Base-by-base conservation (phyloP, 2,329 filamentous ascomycete species). In the Trichoderma sp. region DNA sequence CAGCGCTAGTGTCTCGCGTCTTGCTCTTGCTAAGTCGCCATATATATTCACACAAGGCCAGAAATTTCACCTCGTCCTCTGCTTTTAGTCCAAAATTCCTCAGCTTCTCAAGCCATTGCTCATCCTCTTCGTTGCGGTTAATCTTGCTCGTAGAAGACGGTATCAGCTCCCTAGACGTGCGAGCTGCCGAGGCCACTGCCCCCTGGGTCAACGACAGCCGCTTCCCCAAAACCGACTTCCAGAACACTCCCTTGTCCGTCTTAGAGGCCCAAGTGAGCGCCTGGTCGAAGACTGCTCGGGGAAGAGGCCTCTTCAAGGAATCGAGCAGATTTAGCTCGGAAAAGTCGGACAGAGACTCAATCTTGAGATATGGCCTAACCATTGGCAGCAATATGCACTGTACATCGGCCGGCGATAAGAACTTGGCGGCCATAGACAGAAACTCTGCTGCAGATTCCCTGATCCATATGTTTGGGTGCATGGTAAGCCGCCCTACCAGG, bases 391-490 rank as follows among this genome's bases (percentile, higher is more conserved):
- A 82, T 69, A 97, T 91, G 70, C 94, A 97, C 73, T 92, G 89
- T 45, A 90, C 86, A 76, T 98, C 94, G 3, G 94, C 93, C 25
- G 86, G 81, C 0, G 92, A 92, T 17, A 98, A 78, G 73, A 90
- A 93, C 68, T 84, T 89, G 1, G 92, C 90, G 1, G 92, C 88
- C 66, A 91, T 88, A 3, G 92, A 88, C 42, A 98, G 82, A 72
- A 97, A 97, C 70, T 94, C 89, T 8, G 91, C 87, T 3, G 94
- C 90, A 10, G 94, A 92, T 79, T 98, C 94, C 42, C 94, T 88
- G 64, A 99, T 94, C 94, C 95, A 99, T 9, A 92, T 83, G 73
- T 97, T 98, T 0, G 95, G 95, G 76, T 99, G 95, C 83, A 97
- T 90, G 13, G 94, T 90, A 74, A 98, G 97, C 4, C 93, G 88